A percentile compares a stretch with the other conserved stretches of the same genome.
phyloP scores from a whole-genome alignment of 306 rosid genomes.

The Fragaria vesca region DNA sequence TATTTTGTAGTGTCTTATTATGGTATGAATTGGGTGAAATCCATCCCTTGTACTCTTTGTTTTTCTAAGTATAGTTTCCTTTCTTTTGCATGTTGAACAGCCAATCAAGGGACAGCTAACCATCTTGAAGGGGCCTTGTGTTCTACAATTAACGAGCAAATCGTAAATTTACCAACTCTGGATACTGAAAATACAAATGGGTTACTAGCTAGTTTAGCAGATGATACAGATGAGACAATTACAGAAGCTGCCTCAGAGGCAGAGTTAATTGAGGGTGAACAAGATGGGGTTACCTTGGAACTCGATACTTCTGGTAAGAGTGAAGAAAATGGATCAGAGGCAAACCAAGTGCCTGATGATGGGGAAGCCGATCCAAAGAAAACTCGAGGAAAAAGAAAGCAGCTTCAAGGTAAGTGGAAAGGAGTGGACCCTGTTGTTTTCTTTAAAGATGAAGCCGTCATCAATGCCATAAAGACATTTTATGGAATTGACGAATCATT shows the following conservation, averaged over 20 bases:
- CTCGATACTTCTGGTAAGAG: constrained; percentile 29
- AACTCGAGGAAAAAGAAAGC: constrained; percentile 69
- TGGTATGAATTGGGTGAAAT: constrained; percentile 2
- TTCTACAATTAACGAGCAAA: constrained; percentile 22
- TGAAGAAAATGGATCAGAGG: constrained; percentile 42
- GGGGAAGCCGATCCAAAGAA: constrained; percentile 35
- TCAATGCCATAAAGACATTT: constrained; percentile 71
- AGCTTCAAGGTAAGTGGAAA: constrained; percentile 90
- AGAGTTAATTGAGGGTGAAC: constrained; percentile 43
- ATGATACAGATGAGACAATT: constrained; percentile 37
- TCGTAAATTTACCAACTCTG: constrained; percentile 30
- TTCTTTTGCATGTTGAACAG: constrained; percentile 33
- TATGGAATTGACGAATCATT: constrained; percentile 77
- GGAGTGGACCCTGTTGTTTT: constrained; percentile 96
- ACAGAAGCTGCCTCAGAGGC: constrained; percentile 49
- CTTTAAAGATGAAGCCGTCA: constrained; percentile 69
- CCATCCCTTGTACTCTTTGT: not conserved
- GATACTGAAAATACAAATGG: constrained; percentile 40
- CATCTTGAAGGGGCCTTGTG: constrained; percentile 19
- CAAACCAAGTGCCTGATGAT: constrained; percentile 33
- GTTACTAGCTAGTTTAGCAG: constrained; percentile 35
- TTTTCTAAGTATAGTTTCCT: not conserved
- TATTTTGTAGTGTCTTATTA: not conserved
- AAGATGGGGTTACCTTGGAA: constrained; percentile 35
- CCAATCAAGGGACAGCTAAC: constrained; percentile 42